A percentile compares a stretch with the other conserved stretches of the same genome.
Evolutionary conservation across 495 filamentous ascomycete genomes (phyloP).

Genomic region (Schizothecium vesticola): DNA sequence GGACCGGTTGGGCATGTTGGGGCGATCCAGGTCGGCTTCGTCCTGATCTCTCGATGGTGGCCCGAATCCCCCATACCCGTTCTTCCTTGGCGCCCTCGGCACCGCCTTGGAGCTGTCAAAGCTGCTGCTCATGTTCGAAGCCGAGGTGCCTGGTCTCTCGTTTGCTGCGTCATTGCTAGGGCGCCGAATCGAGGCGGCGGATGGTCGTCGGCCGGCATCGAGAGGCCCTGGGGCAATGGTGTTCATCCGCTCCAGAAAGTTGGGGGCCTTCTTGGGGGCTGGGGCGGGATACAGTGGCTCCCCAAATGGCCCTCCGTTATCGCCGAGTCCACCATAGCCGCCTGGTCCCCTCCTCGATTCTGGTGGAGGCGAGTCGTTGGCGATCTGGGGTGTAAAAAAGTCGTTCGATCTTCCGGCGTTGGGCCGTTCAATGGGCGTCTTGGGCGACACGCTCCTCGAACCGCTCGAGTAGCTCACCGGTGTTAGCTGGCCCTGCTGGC

Average conservation of each 20-base stretch:
- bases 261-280: conserved; percentile 42
- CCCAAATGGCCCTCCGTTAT: conserved; percentile 53
- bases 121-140: conserved; percentile 39
- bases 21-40: conserved; percentile 31
- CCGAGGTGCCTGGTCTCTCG: conserved; percentile 36
- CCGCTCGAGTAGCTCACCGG: conserved; percentile 56
- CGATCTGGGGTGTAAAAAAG: conserved; percentile 35
- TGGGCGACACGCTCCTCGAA: conserved; percentile 53
- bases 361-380: conserved; percentile 27
- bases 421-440: conserved; percentile 40
- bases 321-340: conserved; percentile 40
- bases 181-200: conserved; percentile 15
- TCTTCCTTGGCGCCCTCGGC: conserved; percentile 39
- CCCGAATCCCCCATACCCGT: conserved; percentile 48
- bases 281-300: conserved; percentile 26
- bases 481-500: conserved; percentile 50
- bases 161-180: conserved; percentile 10
- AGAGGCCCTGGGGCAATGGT: conserved; percentile 64
- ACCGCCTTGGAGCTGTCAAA: conserved; percentile 25
- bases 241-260: conserved; percentile 55
- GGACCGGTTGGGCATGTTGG: conserved; percentile 42
- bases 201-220: conserved; percentile 36
- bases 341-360: conserved; percentile 29
- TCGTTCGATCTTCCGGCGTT: conserved; percentile 33
- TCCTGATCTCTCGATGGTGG: conserved; percentile 29